A percentile compares a stretch with the other conserved stretches of the same genome.
Conservation (phyloP, 2,329 filamentous ascomycete genomes). For the Scedosporium aurantiacum region DNA sequence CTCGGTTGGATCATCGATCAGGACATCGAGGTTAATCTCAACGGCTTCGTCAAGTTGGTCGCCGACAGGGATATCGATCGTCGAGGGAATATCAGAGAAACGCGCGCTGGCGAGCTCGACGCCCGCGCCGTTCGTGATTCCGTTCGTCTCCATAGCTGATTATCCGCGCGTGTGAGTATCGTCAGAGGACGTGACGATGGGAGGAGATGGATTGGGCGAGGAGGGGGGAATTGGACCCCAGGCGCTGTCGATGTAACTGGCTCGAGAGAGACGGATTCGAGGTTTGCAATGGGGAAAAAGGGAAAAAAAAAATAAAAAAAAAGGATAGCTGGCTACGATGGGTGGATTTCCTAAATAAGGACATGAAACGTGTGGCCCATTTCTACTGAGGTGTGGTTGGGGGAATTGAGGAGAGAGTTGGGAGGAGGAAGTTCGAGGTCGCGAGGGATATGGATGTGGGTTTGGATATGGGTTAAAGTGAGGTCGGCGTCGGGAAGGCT, state of each 20-base stretch:
- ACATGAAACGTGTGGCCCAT: neutral
- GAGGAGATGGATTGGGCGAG: neutral
- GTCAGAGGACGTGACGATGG: neutral
- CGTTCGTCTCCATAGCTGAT: slow-evolving; percentile 22
- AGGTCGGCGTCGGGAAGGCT: neutral
- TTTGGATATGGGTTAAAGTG: neutral
- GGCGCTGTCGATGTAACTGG: neutral
- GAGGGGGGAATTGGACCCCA: neutral
- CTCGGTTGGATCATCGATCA: slow-evolving; percentile 88
- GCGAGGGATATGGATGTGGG: neutral
- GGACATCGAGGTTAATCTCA: slow-evolving; percentile 84
- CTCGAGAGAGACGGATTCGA: neutral
- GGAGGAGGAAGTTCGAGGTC: neutral
- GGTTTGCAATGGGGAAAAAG: neutral
- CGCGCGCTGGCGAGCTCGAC: slow-evolving; percentile 37
- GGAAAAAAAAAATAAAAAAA: neutral
- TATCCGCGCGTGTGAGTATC: neutral
- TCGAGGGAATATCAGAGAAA: slow-evolving; percentile 53
- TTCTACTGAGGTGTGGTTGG: neutral
- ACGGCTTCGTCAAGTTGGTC: slow-evolving; percentile 64
- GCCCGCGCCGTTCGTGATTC: slow-evolving; percentile 27
- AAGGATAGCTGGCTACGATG: neutral
- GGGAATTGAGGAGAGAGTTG: neutral
- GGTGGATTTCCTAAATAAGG: neutral
- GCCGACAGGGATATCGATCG: slow-evolving; percentile 56